These are phyloP conservation scores for Solanum gracilifrons DNA, from an alignment of 257 asterid species.

Conservation along the genomic window DNA sequence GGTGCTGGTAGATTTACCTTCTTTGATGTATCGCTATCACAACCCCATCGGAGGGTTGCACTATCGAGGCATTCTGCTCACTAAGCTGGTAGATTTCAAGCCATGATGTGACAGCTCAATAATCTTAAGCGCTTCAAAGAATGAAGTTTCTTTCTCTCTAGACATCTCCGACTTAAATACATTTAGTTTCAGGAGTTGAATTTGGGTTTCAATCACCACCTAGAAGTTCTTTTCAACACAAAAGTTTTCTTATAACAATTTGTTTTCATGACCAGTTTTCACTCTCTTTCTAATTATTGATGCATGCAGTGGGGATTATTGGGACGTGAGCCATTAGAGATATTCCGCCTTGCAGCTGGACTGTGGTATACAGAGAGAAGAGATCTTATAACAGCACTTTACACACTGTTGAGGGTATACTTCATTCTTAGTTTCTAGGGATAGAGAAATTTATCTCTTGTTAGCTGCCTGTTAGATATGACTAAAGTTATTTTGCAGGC, in stretches of 20 bases:
- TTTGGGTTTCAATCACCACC: not conserved
- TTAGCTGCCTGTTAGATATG: not conserved
- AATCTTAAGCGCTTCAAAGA: not conserved
- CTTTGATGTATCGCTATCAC: not conserved
- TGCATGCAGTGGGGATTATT: constrained; percentile 67
- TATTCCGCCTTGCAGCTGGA: constrained; percentile 83
- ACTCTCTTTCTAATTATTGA: not conserved
- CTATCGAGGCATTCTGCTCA: not conserved
- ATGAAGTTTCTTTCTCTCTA: not conserved
- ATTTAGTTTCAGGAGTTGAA: not conserved
- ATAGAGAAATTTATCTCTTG: not conserved
- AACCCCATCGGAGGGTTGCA: not conserved
- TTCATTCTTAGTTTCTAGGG: constrained; percentile 10
- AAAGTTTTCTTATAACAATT: not conserved
- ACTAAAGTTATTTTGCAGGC: constrained; percentile 41
- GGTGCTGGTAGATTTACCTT: not conserved
- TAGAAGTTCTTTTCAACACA: not conserved
- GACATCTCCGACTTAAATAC: not conserved
- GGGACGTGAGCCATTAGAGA: constrained; percentile 80
- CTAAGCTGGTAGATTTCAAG: not conserved
- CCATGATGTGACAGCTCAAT: not conserved
- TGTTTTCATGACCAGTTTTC: not conserved
- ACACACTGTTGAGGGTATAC: constrained; percentile 67
- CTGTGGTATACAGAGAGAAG: constrained; percentile 95
- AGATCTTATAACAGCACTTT: constrained; percentile 78